These are phyloP conservation scores for Candida succiphila DNA, from an alignment of 805 yeast species.

Conservation along the genomic window DNA sequence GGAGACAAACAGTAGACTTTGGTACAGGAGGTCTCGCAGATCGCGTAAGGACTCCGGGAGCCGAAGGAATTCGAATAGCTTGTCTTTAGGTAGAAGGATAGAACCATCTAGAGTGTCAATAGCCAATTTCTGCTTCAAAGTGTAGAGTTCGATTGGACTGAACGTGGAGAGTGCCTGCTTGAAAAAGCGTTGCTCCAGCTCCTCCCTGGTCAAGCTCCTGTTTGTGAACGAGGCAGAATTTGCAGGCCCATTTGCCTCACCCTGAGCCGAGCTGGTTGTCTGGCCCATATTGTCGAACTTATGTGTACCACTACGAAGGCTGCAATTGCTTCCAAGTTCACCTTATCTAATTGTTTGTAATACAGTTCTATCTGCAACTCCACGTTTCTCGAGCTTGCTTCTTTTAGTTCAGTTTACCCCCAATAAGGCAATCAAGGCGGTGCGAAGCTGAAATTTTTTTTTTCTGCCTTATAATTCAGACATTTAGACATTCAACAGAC, in stretches of 20 bases:
- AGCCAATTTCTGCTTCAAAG: conserved; percentile 13
- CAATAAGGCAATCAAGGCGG: too few relatives aligned
- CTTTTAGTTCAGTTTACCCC: too few relatives aligned
- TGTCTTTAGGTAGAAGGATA: conserved; percentile 15
- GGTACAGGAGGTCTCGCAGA: conserved; percentile 25
- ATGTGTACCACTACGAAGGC: too few relatives aligned
- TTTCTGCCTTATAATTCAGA: too few relatives aligned
- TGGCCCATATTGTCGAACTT: conserved; percentile 20
- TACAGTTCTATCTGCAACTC: too few relatives aligned
- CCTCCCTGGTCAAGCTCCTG: conserved; percentile 6
- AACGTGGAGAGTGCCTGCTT: conserved; percentile 9
- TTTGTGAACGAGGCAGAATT: conserved; percentile 2
- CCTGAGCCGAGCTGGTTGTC: conserved; percentile 6
- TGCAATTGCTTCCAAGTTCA: too few relatives aligned
- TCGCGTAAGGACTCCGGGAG: conserved; percentile 24
- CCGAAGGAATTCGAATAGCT: conserved; percentile 20
- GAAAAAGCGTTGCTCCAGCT: conserved; percentile 10
- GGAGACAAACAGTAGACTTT: conserved; percentile 28
- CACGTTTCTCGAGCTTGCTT: too few relatives aligned
- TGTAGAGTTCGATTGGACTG: conserved; percentile 14
- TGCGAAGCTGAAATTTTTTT: too few relatives aligned
- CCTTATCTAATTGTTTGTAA: too few relatives aligned
- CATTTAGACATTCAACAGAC: too few relatives aligned
- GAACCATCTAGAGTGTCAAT: conserved; percentile 12
- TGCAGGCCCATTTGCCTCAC: conserved; percentile 1